Base-by-base conservation (phyloP, 2,329 filamentous ascomycete genomes). In the Fusarium zealandicum region DNA sequence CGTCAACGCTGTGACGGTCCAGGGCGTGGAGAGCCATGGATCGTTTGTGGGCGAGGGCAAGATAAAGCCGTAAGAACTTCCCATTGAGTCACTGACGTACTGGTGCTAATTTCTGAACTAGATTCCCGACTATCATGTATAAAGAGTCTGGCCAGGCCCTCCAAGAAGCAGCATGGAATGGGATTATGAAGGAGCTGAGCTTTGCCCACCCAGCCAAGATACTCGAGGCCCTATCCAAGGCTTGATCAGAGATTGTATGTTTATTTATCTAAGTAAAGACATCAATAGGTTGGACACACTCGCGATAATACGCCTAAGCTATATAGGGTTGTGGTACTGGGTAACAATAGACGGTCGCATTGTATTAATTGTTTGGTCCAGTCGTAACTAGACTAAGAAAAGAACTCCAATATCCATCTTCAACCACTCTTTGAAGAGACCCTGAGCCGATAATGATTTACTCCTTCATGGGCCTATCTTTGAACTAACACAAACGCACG, bases 11-110 rank as follows among this genome's bases (percentile, higher is more conserved):
- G 63, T 62, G 7, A 41, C 59, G 2, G 43, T 54, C 6, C 61
- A 67, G 37, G 61, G 61, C 4, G 39, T 20, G 1, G 64, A 65
- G 35, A 67, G 66, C 17, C 66, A 69, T 8, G 66, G 66, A 1
- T 46, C 50, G 8, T 69, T 67, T 52, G 44, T 69, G 17, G 59
- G 66, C 4, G 66, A 69, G n/a, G 63, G 66, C 17, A 61, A 33
- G 30, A 22, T 69, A 5, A 69, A 69, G 37, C 66, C 66, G 64
- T 68, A 41, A 65, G 64, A 16, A 44, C 4, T 4, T 36, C 3
- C 10, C 3, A 9, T 9, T 20, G 4, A 6, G 20, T n/a, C 0
- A 5, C 2, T 18, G 9, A 33, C 6, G 2, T 12, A 12, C 5
- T 10, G 1, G 10, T 36, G 8, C 43, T 67, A 36, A 67, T 11